Evolutionary conservation across 2,329 filamentous ascomycete species (phyloP).

Genomic region (Aspergillus candidus): DNA sequence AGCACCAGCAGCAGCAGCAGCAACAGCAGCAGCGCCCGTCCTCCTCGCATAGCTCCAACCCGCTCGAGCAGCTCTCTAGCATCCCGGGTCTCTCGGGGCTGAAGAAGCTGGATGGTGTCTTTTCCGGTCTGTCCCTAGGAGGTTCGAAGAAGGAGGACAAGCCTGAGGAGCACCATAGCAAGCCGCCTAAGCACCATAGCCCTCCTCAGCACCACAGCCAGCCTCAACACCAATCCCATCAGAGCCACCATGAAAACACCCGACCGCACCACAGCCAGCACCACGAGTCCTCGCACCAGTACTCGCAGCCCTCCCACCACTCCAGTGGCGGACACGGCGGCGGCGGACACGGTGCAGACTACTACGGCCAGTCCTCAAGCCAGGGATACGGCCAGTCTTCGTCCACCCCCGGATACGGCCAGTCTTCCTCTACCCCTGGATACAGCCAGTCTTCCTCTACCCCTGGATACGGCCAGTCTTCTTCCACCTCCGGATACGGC

Average conservation of each 20-base stretch:
- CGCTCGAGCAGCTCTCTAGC: conserved; percentile 27
- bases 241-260: not conserved
- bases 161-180: not conserved
- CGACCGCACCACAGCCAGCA: not conserved
- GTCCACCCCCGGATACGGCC: no score
- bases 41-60: conserved; percentile 11
- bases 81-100: conserved; percentile 36
- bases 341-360: conserved; percentile 1
- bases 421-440: no score
- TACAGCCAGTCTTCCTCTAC: no score
- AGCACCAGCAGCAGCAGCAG: conserved; percentile 18
- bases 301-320: not conserved
- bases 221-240: conserved; percentile 7
- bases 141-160: conserved; percentile 19
- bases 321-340: not conserved
- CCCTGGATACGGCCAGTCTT: no score
- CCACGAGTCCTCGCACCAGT: conserved; percentile 3
- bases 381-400: conserved; percentile 2
- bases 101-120: conserved; percentile 28
- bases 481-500: conserved; percentile 1
- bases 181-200: conserved; percentile 2
- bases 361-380: conserved; percentile 4
- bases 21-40: conserved; percentile 3
- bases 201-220: conserved; percentile 4
- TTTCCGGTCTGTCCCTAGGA: conserved; percentile 26